Conservation (phyloP, 2,329 filamentous ascomycete species). For the Neonectria faginata region DNA sequence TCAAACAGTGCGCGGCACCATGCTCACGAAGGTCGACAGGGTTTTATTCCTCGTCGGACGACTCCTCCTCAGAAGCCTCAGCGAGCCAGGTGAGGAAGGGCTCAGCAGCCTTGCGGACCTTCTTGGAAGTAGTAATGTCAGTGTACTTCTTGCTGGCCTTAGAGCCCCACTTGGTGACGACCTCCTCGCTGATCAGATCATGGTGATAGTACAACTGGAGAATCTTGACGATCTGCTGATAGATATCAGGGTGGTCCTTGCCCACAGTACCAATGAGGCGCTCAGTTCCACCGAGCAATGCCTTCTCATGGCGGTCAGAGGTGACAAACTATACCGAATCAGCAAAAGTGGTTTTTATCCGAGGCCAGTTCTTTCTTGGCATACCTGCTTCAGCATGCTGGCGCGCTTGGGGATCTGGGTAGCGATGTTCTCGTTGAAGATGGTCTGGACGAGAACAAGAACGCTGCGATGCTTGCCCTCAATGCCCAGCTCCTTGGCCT, state of each 20-base stretch:
- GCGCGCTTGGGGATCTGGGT: conserved; percentile 88
- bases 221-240: conserved; percentile 82
- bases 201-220: conserved; percentile 91
- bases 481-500: conserved; percentile 96
- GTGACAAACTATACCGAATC: conserved; percentile 73
- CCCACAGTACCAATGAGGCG: conserved; percentile 80
- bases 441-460: conserved; percentile 89
- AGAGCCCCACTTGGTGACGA: conserved; percentile 88
- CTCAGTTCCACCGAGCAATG: conserved; percentile 93
- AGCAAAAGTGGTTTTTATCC: conserved; percentile 37
- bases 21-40: background rate
- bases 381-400: conserved; percentile 87
- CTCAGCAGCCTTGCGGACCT: conserved; percentile 94
- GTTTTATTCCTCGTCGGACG: conserved; percentile 68
- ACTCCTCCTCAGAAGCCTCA: conserved; percentile 77
- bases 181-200: conserved; percentile 89
- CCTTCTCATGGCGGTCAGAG: conserved; percentile 94
- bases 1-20: conserved; percentile 12
- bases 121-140: conserved; percentile 88
- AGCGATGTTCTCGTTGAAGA: conserved; percentile 91
- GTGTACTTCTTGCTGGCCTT: conserved; percentile 99
- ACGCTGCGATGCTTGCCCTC: conserved; percentile 95
- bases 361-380: conserved; percentile 39
- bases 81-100: conserved; percentile 95
- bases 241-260: conserved; percentile 83